Percentiles rank a stretch among this genome's conserved stretches.
These are phyloP conservation scores for Fusarium sp. DNA, from an alignment of 2,329 filamentous ascomycete genomes.

Conservation along the genomic window DNA sequence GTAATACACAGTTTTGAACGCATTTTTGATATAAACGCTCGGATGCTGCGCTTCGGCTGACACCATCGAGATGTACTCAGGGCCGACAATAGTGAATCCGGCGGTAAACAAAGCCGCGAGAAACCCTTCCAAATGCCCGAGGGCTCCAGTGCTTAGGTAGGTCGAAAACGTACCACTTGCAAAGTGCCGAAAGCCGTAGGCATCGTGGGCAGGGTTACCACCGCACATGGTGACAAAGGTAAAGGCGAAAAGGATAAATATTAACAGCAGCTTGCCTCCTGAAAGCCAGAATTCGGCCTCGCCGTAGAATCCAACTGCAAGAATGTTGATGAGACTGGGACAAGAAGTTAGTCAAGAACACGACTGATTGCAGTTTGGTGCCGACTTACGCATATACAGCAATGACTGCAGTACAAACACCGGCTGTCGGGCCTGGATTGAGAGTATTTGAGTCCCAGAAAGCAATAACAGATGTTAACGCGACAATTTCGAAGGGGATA, in stretches of 20 bases:
- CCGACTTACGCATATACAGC: constrained; percentile 54
- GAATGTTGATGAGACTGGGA: constrained; percentile 53
- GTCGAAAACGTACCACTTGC: constrained; percentile 65
- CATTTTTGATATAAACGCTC: constrained; percentile 67
- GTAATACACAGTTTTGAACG: constrained; percentile 65
- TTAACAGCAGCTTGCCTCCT: constrained; percentile 57
- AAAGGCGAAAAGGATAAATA: constrained; percentile 65
- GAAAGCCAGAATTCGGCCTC: constrained; percentile 62
- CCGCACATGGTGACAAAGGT: constrained; percentile 72
- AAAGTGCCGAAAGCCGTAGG: constrained; percentile 77
- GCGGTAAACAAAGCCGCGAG: constrained; percentile 72
- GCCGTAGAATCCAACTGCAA: constrained; percentile 59
- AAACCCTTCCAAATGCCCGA: constrained; percentile 76
- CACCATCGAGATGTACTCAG: constrained; percentile 73
- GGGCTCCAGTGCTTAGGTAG: constrained; percentile 67
- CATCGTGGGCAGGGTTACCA: constrained; percentile 67
- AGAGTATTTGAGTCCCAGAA: constrained; percentile 61
- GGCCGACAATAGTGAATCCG: constrained; percentile 70
- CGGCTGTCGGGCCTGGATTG: constrained; percentile 54
- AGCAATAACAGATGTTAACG: constrained; percentile 62
- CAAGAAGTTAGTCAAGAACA: background rate
- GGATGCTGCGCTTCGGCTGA: constrained; percentile 75
- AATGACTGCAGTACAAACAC: constrained; percentile 60
- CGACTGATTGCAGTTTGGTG: too few relatives aligned
- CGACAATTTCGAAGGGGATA: constrained; percentile 66